phyloP scores from a whole-genome alignment of 2,329 filamentous ascomycete species.

The Aspergillus caelatus region DNA sequence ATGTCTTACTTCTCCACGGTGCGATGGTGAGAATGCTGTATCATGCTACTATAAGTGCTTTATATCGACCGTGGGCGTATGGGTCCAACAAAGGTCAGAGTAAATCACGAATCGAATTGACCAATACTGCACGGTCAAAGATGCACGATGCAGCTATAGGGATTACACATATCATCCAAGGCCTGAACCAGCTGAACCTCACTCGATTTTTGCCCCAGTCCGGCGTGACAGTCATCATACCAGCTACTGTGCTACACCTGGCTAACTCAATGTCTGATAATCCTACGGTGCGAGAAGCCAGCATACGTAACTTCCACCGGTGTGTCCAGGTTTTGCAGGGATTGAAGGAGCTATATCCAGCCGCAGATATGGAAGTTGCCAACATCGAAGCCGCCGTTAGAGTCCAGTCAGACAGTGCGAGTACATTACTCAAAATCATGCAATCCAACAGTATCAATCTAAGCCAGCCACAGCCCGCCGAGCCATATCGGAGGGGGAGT shows the following conservation, averaged over 20 bases:
- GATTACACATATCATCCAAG: slow-evolving; percentile 77
- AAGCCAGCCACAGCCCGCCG: slow-evolving; percentile 10
- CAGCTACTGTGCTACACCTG: slow-evolving; percentile 86
- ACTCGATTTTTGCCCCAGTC: slow-evolving; percentile 80
- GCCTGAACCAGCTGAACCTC: slow-evolving; percentile 69
- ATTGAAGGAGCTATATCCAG: slow-evolving; percentile 80
- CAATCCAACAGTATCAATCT: slow-evolving; percentile 26
- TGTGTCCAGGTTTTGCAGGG: slow-evolving; percentile 85
- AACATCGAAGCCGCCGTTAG: slow-evolving; percentile 15
- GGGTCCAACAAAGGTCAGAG: slow-evolving; percentile 55
- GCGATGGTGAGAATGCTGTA: slow-evolving; percentile 90
- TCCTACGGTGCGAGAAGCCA: slow-evolving; percentile 67
- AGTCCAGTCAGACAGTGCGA: slow-evolving; percentile 21
- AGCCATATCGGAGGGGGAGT: slow-evolving; percentile 17
- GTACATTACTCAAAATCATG: slow-evolving; percentile 37
- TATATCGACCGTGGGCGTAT: slow-evolving; percentile 83
- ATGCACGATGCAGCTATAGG: slow-evolving; percentile 80
- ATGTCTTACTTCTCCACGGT: slow-evolving; percentile 65
- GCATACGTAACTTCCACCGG: slow-evolving; percentile 75
- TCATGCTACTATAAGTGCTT: slow-evolving; percentile 83
- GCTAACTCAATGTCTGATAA: slow-evolving; percentile 81
- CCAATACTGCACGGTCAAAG: slow-evolving; percentile 72
- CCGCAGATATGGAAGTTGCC: slow-evolving; percentile 70
- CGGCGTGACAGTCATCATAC: slow-evolving; percentile 81
- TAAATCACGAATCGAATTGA: slow-evolving; percentile 56